Percentiles rank a stretch among this genome's conserved stretches.
Conservation (phyloP, 1,284 basidiomycete species). For the Fistulina hepatica region DNA sequence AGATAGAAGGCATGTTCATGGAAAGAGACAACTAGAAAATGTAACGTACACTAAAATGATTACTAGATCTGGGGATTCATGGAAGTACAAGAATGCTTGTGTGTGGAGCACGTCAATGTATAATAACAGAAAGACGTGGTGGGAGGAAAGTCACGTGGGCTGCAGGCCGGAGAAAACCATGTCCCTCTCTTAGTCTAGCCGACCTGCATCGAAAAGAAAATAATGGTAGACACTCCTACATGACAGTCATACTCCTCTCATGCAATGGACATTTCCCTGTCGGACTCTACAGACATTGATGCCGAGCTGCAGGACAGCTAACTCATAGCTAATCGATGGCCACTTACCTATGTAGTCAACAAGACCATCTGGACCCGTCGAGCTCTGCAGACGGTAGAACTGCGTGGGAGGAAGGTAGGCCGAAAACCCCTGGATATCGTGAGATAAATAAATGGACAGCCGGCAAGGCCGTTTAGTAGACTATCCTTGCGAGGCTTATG, state of each 20-base stretch:
- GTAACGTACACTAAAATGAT: no score
- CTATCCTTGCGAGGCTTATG: background rate
- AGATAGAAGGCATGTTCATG: no score
- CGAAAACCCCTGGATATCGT: background rate
- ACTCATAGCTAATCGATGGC: background rate
- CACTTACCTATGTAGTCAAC: slow-evolving; percentile 1
- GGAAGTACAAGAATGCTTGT: background rate
- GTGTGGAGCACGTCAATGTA: background rate
- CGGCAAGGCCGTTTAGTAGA: background rate
- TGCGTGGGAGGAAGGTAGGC: background rate
- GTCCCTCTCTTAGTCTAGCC: background rate
- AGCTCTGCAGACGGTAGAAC: background rate
- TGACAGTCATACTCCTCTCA: background rate
- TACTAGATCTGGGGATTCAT: no score
- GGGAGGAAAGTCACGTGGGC: no score
- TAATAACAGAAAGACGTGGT: no score
- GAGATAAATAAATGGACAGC: background rate
- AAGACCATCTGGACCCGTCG: background rate
- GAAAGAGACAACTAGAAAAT: no score
- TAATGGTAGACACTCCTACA: background rate
- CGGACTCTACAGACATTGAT: background rate
- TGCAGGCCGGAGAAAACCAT: background rate
- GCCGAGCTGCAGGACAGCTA: background rate
- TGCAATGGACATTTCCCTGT: background rate
- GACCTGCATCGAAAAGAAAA: background rate